Evolutionary conservation across 1,139 yeast genomes (phyloP), one percentile per base, ranked within the genome.

Genomic region (Suhomyces ambrosiae): DNA sequence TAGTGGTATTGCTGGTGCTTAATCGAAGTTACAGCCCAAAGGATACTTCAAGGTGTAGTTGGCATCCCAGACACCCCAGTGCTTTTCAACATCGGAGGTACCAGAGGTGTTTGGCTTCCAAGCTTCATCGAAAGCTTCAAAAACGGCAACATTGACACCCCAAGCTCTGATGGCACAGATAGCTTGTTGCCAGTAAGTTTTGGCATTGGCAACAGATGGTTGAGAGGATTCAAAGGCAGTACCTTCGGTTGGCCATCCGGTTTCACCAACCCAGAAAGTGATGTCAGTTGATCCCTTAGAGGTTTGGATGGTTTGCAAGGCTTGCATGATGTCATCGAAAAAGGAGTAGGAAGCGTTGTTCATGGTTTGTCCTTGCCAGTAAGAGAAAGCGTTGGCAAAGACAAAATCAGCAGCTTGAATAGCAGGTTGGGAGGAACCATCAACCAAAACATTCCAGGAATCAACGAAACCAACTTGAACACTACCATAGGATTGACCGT

Each of bases 211-310:
- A 41, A 80, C 74, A 54, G 82, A 63, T 54, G 97, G 96, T 32
- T 65, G 59, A 40, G 92, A 65, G 47, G 56, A 38, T 58, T 80
- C 86, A 55, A 68, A 89, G 61, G 72, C 67, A 48, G 88, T 80
- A 63, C 98, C 98, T 9, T 74, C 81, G 30, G 96, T 79, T 60
- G 97, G 96, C 96, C 97, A 90, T 53, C 97, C 98, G 50, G 97
- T 92, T 75, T 92, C 97, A 61, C 97, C 97, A 56, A 90, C 92
- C 89, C 92, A 89, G 74, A 90, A 88, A 44, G 79, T 75, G 53
- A 89, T 76, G 64, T 87, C 89, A 44, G 90, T 83, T 41, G 84
- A 68, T 46, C 95, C 96, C 75, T 90, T 90, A 50, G 79, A 67
- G 51, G 88, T 71, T 74, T 89, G 96, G 58, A 90, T 79, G 44